Evolutionary conservation across 257 asterid genomes (phyloP).

Genomic region (Primulina tabacum): DNA sequence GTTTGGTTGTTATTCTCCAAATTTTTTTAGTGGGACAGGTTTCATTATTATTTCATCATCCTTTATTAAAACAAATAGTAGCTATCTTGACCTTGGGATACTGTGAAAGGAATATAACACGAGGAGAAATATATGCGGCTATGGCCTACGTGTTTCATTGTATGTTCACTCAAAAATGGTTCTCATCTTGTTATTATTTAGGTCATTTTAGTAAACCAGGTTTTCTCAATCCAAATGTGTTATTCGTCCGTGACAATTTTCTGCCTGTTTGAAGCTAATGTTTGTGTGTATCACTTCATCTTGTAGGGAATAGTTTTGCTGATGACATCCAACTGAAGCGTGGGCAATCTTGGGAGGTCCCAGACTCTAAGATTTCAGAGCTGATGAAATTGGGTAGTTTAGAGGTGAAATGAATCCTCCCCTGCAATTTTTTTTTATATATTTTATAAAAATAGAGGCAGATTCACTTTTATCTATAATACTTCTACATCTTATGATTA

Average conservation of each 20-base stretch:
- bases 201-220: constrained; percentile 17
- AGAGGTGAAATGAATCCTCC: constrained; percentile 49
- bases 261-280: constrained; percentile 19
- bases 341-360: constrained; percentile 47
- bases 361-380: constrained; percentile 66
- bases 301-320: constrained; percentile 39
- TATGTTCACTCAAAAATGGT: neutral
- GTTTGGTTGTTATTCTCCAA: constrained; percentile 8
- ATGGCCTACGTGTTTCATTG: neutral
- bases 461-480: constrained; percentile 10
- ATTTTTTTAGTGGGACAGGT: constrained; percentile 8
- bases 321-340: constrained; percentile 47
- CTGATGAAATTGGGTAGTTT: constrained; percentile 64
- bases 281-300: constrained; percentile 31
- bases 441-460: neutral
- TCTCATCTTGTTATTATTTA: constrained; percentile 11
- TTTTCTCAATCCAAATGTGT: constrained; percentile 13
- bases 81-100: constrained; percentile 1
- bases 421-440: neutral
- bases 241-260: constrained; percentile 9
- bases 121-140: neutral
- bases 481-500: constrained; percentile 16
- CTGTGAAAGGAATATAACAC: constrained; percentile 6
- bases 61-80: constrained; percentile 3
- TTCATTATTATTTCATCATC: neutral